phyloP scores from a whole-genome alignment of 148 eudicot species.

The Euryodendron excelsum region DNA sequence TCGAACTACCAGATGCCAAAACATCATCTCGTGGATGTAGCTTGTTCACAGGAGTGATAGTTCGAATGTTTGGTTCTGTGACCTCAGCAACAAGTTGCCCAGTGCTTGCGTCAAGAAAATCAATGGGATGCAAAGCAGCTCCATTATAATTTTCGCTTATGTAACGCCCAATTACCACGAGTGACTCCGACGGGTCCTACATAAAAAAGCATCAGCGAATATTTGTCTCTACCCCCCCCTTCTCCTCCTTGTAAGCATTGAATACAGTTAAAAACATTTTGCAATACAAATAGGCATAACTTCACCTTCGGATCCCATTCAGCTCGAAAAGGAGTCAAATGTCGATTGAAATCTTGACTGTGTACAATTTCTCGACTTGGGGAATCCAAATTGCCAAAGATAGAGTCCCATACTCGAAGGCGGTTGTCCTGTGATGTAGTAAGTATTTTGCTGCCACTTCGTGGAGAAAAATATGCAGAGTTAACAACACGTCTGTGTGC shows the following conservation, averaged over 20 bases:
- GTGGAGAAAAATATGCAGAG: slow-evolving; percentile 96
- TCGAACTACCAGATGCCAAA: slow-evolving; percentile 87
- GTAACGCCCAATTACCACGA: slow-evolving; percentile 92
- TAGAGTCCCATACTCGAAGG: slow-evolving; percentile 88
- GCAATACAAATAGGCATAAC: not conserved
- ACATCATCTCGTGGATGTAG: slow-evolving; percentile 89
- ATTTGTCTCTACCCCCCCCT: not conserved
- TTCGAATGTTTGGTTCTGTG: slow-evolving; percentile 85
- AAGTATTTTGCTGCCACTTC: slow-evolving; percentile 83
- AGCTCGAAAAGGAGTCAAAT: slow-evolving; percentile 86
- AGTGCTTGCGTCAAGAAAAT: slow-evolving; percentile 80
- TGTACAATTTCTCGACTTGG: slow-evolving; percentile 98
- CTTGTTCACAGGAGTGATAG: slow-evolving; percentile 94
- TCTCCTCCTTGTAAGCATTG: not conserved
- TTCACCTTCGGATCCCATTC: slow-evolving; percentile 99
- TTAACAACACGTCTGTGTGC: slow-evolving; percentile 87
- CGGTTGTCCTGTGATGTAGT: slow-evolving; percentile 94
- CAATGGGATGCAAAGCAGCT: slow-evolving; percentile 88
- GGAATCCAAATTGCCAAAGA: slow-evolving; percentile 68
- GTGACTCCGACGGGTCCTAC: slow-evolving; percentile 94
- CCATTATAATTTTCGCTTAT: slow-evolving; percentile 91
- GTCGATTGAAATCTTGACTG: slow-evolving; percentile 95
- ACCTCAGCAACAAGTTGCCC: slow-evolving; percentile 95
- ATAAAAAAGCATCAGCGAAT: not conserved
- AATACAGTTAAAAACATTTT: not conserved